These are phyloP conservation scores for Penicillium sp. DNA, from an alignment of 2,329 filamentous ascomycete genomes.

Conservation along the genomic window DNA sequence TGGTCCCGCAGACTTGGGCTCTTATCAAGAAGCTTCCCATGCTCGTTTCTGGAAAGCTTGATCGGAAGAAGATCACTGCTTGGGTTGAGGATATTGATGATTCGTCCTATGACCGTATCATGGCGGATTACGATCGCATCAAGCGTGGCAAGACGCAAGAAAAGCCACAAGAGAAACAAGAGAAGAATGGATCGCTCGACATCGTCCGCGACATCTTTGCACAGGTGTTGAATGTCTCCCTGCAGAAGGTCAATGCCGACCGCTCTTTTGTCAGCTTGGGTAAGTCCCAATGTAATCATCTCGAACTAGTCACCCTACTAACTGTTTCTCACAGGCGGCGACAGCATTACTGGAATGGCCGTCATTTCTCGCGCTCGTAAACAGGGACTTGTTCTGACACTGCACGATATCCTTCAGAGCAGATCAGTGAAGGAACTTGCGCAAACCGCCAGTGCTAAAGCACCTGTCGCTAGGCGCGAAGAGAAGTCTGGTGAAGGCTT, in stretches of 20 bases:
- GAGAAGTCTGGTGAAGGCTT: conserved; percentile 32
- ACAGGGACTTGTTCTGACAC: conserved; percentile 32
- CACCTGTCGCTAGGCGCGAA: conserved; percentile 16
- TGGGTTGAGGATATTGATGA: conserved; percentile 49
- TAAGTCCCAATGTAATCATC: conserved; percentile 17
- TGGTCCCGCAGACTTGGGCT: conserved; percentile 44
- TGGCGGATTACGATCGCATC: conserved; percentile 36
- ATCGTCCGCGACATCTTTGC: conserved; percentile 34
- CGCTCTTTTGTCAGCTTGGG: conserved; percentile 39
- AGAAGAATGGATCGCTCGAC: conserved; percentile 18
- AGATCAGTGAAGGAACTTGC: conserved; percentile 34
- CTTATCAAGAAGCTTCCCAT: conserved; percentile 43
- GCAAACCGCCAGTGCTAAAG: conserved; percentile 21
- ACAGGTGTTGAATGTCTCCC: conserved; percentile 37
- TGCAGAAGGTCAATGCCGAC: conserved; percentile 33
- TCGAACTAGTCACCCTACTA: conserved; percentile 1
- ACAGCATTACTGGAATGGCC: conserved; percentile 42
- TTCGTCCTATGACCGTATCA: conserved; percentile 39
- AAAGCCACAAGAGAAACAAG: conserved; percentile 18
- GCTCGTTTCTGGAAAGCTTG: conserved; percentile 38
- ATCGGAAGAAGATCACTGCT: conserved; percentile 39
- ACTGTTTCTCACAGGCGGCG: conserved; percentile 30
- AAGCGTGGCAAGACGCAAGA: conserved; percentile 24
- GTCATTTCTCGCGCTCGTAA: conserved; percentile 39
- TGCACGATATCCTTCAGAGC: conserved; percentile 37